These are phyloP conservation scores for Hygrophila difformis DNA, from an alignment of 257 asterid species.

Conservation along the genomic window DNA sequence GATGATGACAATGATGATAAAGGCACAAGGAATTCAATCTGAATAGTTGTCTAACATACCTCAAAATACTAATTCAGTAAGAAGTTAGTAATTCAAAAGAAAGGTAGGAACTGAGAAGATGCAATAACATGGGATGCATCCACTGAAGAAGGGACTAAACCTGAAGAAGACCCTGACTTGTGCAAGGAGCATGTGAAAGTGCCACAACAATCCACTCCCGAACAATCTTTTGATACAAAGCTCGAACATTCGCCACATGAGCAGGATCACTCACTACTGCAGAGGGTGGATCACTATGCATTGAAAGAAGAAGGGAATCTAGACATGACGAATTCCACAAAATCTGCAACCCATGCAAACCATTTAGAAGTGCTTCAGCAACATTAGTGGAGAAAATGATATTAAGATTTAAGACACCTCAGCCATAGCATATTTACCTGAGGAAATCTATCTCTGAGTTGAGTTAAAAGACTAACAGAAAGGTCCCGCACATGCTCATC, in stretches of 20 bases:
- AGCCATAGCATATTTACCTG: conserved; percentile 54
- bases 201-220: conserved; percentile 94
- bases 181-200: conserved; percentile 97
- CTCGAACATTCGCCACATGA: conserved; percentile 75
- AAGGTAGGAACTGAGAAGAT: neutral
- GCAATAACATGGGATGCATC: conserved; percentile 12
- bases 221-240: conserved; percentile 83
- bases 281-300: conserved; percentile 88
- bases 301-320: conserved; percentile 81
- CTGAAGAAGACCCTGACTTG: conserved; percentile 99
- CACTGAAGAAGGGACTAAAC: conserved; percentile 30
- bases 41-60: too few species aligned
- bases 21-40: too few species aligned
- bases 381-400: conserved; percentile 21
- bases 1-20: too few species aligned
- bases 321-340: conserved; percentile 88
- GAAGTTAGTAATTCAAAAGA: neutral
- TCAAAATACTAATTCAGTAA: too few species aligned
- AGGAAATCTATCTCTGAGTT: conserved; percentile 85
- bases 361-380: conserved; percentile 16
- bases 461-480: conserved; percentile 73
- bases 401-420: too few species aligned
- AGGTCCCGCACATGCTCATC: conserved; percentile 85
- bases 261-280: conserved; percentile 91
- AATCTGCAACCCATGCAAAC: conserved; percentile 45